Base-by-base conservation (phyloP, 129 eudicot genomes). In the Heracleum sosnowskyi region DNA sequence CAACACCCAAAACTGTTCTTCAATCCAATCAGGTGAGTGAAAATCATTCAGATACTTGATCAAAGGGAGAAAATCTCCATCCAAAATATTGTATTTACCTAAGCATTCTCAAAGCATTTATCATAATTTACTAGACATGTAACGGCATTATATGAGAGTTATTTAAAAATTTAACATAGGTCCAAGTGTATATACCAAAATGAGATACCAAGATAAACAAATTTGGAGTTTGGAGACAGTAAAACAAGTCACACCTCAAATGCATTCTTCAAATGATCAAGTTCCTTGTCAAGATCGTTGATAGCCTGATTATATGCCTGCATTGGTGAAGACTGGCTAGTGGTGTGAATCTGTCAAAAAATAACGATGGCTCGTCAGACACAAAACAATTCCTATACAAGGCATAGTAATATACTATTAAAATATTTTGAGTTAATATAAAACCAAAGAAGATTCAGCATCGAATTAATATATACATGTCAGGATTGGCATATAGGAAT, bases 301-400 rank as follows among this genome's bases (percentile, higher is more conserved):
- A 93, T 91, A 55, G 98, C 97, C 84, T 90, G 91, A 83, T 93
- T 93, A 79, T 93, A 90, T 37, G 96, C 93, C 86, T 90, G 96
- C 88, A 89, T 93, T 1, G 97, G 97, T 42, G 98, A 91, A 69
- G 98, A 93, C 79, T 91, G 98, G 88, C 95, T 93, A 41, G 97
- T 87, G 26, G 97, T 93, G 82, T 91, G 98, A 76, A 93, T 88
- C 98, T 93, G 87, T 82, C 76, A 41, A 57, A 55, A 74, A 69
- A 74, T 46, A 46, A 72, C 47, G 78, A 11, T 39, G n/a, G n/a
- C n/a, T n/a, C 24, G 33, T 46, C 40, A 73, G 79, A 69, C 26
- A 66, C 10, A 60, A 13, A 8, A 71, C 26, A 42, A 34, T 55
- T n/a, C 18, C 18, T 29, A 69, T 18, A 78, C 5, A n/a, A 62